Percentiles rank a stretch among this genome's conserved stretches.
Evolutionary conservation across 2,329 filamentous ascomycete genomes (phyloP).

Genomic region (Aspergillus arachidicola): DNA sequence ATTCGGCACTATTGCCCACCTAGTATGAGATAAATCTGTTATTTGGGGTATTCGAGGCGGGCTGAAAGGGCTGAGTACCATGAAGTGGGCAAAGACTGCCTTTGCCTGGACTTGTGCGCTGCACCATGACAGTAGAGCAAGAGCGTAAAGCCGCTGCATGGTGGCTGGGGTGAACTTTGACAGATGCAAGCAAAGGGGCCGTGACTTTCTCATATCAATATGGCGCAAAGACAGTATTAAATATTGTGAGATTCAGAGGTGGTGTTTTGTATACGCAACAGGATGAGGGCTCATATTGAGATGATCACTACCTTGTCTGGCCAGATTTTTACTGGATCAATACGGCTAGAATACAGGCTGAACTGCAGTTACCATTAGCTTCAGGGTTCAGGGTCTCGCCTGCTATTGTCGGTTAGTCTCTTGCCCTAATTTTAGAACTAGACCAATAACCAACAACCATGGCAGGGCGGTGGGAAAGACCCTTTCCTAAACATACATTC

Average conservation of each 20-base stretch:
- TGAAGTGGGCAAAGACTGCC: slow-evolving; percentile 33
- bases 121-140: neutral
- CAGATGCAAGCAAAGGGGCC: neutral
- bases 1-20: slow-evolving; percentile 22
- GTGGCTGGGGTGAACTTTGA: neutral
- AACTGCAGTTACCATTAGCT: neutral
- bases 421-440: neutral
- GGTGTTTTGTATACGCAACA: neutral
- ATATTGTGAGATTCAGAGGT: neutral
- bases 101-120: slow-evolving; percentile 16
- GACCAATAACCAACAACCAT: neutral
- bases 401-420: neutral
- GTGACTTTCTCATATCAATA: neutral
- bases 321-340: neutral
- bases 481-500: neutral
- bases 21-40: slow-evolving; percentile 34
- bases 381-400: neutral
- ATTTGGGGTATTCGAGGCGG: neutral
- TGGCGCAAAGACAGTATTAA: neutral
- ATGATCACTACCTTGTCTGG: neutral
- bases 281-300: neutral
- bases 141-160: neutral
- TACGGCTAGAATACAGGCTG: neutral
- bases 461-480: neutral
- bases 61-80: slow-evolving; percentile 16